phyloP scores from a whole-genome alignment of 2,329 filamentous ascomycete genomes.

The Aphanocladium album region DNA sequence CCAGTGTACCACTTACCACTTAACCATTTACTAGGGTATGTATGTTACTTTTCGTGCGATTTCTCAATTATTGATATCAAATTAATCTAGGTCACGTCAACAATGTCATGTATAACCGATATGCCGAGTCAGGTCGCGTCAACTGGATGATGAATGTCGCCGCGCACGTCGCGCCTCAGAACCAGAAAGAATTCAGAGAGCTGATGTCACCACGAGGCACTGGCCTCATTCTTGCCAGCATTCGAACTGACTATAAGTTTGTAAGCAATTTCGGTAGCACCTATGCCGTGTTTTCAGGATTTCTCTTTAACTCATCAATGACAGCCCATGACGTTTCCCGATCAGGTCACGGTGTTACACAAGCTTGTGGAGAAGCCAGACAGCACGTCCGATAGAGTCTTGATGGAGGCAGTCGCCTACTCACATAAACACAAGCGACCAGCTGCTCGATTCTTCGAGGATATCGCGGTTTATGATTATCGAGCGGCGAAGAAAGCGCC shows the following conservation, averaged over 20 bases:
- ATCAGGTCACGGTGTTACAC: conserved; percentile 78
- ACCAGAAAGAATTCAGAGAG: conserved; percentile 61
- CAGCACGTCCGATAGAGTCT: conserved; percentile 42
- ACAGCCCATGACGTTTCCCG: conserved; percentile 78
- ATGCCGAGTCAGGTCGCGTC: conserved; percentile 74
- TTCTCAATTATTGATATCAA: not conserved
- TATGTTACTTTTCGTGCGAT: not conserved
- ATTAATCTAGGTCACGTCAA: conserved; percentile 61
- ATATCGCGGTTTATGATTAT: conserved; percentile 71
- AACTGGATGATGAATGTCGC: conserved; percentile 74
- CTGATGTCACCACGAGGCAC: conserved; percentile 61
- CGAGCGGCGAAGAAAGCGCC: conserved; percentile 29
- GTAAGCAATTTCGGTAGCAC: conserved; percentile 45
- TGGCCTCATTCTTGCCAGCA: conserved; percentile 74
- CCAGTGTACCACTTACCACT: not conserved
- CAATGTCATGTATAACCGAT: conserved; percentile 78
- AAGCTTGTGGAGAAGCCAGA: conserved; percentile 56
- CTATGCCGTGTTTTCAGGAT: too few relatives aligned
- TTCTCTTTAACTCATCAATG: not conserved
- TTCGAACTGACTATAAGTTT: conserved; percentile 83
- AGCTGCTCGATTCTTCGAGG: conserved; percentile 71
- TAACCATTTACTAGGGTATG: conserved; percentile 9
- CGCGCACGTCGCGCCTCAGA: conserved; percentile 52
- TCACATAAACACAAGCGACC: conserved; percentile 69
- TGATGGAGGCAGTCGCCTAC: conserved; percentile 59